Evolutionary conservation across 345 rosid genomes (phyloP), one percentile per base, ranked within the genome.

Genomic region (Zanthoxylum bungeanum): DNA sequence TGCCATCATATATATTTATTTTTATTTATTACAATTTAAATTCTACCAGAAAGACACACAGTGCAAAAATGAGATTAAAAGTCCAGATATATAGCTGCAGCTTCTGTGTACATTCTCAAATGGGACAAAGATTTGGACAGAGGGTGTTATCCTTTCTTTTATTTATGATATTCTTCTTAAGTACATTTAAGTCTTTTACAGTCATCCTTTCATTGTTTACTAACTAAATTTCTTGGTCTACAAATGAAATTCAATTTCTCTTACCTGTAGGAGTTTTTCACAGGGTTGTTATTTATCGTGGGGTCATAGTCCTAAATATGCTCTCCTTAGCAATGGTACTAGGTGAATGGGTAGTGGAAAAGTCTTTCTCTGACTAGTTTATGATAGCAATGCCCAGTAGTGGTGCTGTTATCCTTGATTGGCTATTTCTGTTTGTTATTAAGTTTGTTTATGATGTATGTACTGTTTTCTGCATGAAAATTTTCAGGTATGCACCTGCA

Each of bases 401-500:
- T n/a, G 31, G 30, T 22, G 27, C 37, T 70, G 65, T 42, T 42
- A 30, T 36, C 46, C 24, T 7, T 28, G 47, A 66, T 21, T 33
- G 33, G 44, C 30, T 17, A 9, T 66, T 33, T n/a, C 33, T 47
- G 47, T 66, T 50, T 36, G 8, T 17, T 49, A 36, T 68, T 9
- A 33, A 52, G 17, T 11, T 50, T 24, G n/a, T 68, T 68, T 5
- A 55, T 68, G 52, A 68, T 25, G 33, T 55, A 6, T 27, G 24
- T 37, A 37, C 4, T 1, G 34, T 25, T 3, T 53, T 53, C 33
- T 53, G 57, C 36, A 51, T 46, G 70, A 42, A 60, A 28, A 37
- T 79, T 59, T 70, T 81, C 84, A 92, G 97, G 82, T 95, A 95
- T 84, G 99, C 99, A 36, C 99, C 99, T 22, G 98, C 97, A 73